These are phyloP conservation scores for Drosera capensis DNA, from an alignment of 148 eudicot genomes.

Conservation along the genomic window DNA sequence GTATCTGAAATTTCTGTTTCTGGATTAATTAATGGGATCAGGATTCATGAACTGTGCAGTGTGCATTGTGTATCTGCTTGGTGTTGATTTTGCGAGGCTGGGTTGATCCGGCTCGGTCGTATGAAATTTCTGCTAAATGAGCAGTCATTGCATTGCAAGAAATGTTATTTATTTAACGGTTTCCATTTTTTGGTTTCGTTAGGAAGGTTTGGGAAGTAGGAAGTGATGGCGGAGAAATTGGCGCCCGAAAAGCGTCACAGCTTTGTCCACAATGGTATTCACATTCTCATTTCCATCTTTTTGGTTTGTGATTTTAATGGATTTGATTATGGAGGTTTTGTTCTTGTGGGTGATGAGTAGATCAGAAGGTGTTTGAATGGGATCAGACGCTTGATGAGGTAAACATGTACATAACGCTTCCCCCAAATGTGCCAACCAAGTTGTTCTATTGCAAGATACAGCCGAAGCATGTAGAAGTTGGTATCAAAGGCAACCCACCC, in stretches of 20 bases:
- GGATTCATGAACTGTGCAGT: no score
- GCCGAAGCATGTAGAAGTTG: constrained; percentile 76
- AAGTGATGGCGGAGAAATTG: constrained; percentile 65
- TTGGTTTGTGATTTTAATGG: neutral
- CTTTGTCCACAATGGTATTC: constrained; percentile 61
- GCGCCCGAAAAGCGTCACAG: constrained; percentile 78
- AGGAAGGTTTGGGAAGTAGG: neutral
- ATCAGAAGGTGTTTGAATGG: constrained; percentile 93
- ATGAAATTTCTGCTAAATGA: no score
- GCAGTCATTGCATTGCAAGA: no score
- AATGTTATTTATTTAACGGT: no score
- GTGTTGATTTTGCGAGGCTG: no score
- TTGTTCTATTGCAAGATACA: constrained; percentile 57
- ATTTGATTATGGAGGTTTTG: neutral
- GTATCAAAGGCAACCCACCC: constrained; percentile 89
- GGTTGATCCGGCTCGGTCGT: no score
- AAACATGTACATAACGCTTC: constrained; percentile 71
- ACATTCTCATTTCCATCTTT: constrained; percentile 2
- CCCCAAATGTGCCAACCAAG: constrained; percentile 58
- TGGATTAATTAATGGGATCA: no score
- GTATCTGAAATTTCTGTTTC: no score
- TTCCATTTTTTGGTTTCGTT: no score
- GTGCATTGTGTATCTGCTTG: no score
- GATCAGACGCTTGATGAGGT: constrained; percentile 93
- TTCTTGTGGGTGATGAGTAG: constrained; percentile 14